A percentile compares a stretch with the other conserved stretches of the same genome.
Evolutionary conservation across 148 eudicot genomes (phyloP).

Genomic region (Cornus florida): DNA sequence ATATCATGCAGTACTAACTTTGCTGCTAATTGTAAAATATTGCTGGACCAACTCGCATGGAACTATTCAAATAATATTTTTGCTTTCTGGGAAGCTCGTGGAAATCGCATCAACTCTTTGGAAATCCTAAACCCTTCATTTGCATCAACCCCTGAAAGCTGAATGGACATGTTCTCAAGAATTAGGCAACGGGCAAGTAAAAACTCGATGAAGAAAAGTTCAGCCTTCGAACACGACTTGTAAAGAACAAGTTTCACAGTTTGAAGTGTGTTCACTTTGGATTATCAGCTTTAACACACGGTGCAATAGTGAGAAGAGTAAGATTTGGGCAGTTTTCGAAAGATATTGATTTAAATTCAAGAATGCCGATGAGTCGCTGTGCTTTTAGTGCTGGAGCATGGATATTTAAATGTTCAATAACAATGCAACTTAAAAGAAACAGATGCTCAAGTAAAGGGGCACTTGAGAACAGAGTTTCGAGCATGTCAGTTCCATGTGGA

Average conservation of each 20-base stretch:
- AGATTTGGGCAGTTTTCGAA: not conserved
- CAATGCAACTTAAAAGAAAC: not conserved
- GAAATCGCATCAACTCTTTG: not conserved
- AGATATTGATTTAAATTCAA: not conserved
- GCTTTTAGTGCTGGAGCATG: not conserved
- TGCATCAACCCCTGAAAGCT: not conserved
- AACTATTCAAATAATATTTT: not conserved
- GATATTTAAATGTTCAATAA: not conserved
- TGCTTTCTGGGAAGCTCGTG: not conserved
- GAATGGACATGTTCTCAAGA: not conserved
- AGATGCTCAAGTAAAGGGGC: not conserved
- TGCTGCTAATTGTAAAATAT: no score
- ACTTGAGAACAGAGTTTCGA: not conserved
- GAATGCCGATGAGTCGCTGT: accelerated
- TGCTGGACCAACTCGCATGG: no score
- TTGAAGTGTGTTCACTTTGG: not conserved
- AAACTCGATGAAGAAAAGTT: not conserved
- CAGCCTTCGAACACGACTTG: not conserved
- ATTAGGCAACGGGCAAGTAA: not conserved
- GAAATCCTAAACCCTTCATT: not conserved
- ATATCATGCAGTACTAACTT: no score
- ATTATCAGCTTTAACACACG: not conserved
- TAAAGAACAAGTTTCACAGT: no score
- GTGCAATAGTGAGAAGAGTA: not conserved
- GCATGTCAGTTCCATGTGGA: not conserved